These are phyloP conservation scores for Trichophyton schoenleinii DNA, from an alignment of 2,329 filamentous ascomycete species.

Conservation along the genomic window DNA sequence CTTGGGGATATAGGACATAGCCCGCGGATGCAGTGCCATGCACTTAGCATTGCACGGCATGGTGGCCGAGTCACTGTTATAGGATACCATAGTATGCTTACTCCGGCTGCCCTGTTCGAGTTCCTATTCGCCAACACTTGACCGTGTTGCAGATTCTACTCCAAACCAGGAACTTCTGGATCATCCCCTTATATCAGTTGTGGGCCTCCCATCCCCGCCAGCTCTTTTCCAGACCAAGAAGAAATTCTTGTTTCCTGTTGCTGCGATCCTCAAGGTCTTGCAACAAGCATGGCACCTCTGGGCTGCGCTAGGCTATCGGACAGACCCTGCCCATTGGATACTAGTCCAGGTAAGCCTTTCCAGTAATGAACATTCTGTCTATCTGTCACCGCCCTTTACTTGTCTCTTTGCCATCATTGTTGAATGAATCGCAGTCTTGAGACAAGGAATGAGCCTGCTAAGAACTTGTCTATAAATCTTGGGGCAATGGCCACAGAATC, in stretches of 20 bases:
- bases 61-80: conserved; percentile 72
- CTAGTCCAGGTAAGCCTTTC: conserved; percentile 54
- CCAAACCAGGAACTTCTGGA: conserved; percentile 64
- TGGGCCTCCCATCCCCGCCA: conserved; percentile 58
- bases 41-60: conserved; percentile 74
- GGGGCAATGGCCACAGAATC: conserved; percentile 49
- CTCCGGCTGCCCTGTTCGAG: neutral
- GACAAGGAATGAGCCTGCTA: neutral
- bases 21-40: conserved; percentile 97
- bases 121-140: neutral
- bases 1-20: conserved; percentile 91
- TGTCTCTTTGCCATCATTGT: neutral
- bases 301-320: conserved; percentile 57
- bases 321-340: conserved; percentile 68
- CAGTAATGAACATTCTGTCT: neutral
- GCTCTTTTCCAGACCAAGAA: conserved; percentile 52
- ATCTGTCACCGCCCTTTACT: neutral
- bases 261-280: conserved; percentile 72
- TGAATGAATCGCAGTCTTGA: neutral
- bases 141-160: conserved; percentile 51
- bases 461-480: neutral
- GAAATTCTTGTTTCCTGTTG: conserved; percentile 61
- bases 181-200: conserved; percentile 56
- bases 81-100: conserved; percentile 61
- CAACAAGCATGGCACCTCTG: conserved; percentile 68